A percentile compares a stretch with the other conserved stretches of the same genome.
phyloP scores from a whole-genome alignment of 768 basidiomycete species.

The Lactifluus volemus region DNA sequence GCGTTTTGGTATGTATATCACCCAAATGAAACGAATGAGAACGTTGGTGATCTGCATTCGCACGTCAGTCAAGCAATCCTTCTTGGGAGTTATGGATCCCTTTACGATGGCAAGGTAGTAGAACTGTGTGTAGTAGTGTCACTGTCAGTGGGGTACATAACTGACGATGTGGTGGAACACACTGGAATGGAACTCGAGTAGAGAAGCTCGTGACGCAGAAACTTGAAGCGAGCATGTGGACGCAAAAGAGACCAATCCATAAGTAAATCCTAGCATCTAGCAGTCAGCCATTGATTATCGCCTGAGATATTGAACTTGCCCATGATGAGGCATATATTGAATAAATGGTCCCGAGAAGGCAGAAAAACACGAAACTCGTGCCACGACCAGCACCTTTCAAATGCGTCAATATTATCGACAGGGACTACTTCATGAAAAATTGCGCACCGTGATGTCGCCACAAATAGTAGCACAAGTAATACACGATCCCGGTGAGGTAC shows the following conservation, averaged over 20 bases:
- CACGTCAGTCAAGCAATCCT: background rate
- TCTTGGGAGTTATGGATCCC: slow-evolving; percentile 7
- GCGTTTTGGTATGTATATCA: slow-evolving; percentile 57
- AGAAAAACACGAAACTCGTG: slow-evolving; percentile 56
- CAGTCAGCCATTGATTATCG: background rate
- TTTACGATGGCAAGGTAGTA: slow-evolving; percentile 76
- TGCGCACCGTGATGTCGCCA: slow-evolving; percentile 63
- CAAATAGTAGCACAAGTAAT: slow-evolving; percentile 58
- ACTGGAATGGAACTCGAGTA: slow-evolving; percentile 60
- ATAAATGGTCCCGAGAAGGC: slow-evolving; percentile 51
- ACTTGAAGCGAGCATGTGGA: slow-evolving; percentile 41
- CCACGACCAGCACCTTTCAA: slow-evolving; percentile 31
- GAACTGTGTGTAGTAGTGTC: slow-evolving; percentile 30
- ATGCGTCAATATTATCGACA: background rate
- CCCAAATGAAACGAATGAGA: slow-evolving; percentile 73
- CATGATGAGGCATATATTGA: slow-evolving; percentile 69
- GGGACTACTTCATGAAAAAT: background rate
- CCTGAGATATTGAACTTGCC: slow-evolving; percentile 38
- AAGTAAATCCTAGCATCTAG: slow-evolving; percentile 53
- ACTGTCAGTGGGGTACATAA: background rate
- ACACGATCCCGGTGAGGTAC: slow-evolving; percentile 60
- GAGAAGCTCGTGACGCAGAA: slow-evolving; percentile 67
- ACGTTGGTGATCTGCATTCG: slow-evolving; percentile 57
- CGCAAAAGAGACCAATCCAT: slow-evolving; percentile 90
- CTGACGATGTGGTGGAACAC: slow-evolving; percentile 17